phyloP scores from a whole-genome alignment of 805 yeast genomes.

The Cyberlindnera sargentensis region DNA sequence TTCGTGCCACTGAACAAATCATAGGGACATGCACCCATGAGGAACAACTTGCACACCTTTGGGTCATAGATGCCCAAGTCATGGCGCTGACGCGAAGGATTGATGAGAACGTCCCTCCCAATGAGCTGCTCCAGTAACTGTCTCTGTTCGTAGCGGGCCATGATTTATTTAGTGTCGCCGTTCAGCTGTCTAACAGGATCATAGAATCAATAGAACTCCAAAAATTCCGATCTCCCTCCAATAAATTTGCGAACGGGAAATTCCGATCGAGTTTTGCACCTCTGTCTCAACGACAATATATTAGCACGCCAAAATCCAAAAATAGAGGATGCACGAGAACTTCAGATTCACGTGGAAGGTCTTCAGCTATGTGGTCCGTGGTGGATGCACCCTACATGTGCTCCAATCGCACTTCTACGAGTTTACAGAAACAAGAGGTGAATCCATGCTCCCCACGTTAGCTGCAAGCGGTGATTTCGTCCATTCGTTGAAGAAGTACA shows the following conservation, averaged over 20 bases:
- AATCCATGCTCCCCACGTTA: constrained; percentile 91
- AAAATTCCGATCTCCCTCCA: no score
- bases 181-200: no score
- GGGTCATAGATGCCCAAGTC: constrained; percentile 42
- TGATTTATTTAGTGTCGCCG: neutral
- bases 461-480: constrained; percentile 71
- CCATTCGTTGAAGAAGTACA: constrained; percentile 58
- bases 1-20: constrained; percentile 79
- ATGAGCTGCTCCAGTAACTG: constrained; percentile 71
- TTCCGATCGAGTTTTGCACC: no score
- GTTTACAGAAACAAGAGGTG: constrained; percentile 80
- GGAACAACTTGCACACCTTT: constrained; percentile 68
- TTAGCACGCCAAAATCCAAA: neutral
- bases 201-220: no score
- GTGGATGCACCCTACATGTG: constrained; percentile 62
- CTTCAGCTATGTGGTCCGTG: constrained; percentile 29
- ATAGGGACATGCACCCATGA: constrained; percentile 84
- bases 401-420: constrained; percentile 62
- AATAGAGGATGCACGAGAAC: constrained; percentile 7
- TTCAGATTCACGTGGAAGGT: constrained; percentile 19
- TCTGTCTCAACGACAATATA: no score
- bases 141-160: constrained; percentile 66
- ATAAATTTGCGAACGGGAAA: no score
- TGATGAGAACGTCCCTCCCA: constrained; percentile 46
- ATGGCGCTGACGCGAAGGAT: constrained; percentile 34